These are phyloP conservation scores for Eucalyptus polybractea DNA, from an alignment of 345 rosid species.

Conservation along the genomic window DNA sequence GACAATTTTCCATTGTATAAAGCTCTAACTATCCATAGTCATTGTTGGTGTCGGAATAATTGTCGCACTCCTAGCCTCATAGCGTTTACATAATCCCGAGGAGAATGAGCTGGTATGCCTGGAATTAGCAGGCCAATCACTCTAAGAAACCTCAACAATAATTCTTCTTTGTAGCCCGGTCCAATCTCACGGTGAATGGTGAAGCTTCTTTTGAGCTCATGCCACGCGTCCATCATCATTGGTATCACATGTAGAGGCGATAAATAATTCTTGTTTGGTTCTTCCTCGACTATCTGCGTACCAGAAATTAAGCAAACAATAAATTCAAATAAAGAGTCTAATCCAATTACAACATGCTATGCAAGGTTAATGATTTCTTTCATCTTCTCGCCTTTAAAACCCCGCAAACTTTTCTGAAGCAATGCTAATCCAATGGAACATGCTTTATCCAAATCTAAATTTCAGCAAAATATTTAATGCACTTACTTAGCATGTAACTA, in stretches of 20 bases:
- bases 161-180: neutral
- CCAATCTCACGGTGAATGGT: neutral
- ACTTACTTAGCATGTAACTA: neutral
- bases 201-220: conserved; percentile 56
- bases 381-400: neutral
- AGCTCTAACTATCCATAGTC: neutral
- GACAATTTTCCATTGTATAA: neutral
- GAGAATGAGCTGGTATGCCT: neutral
- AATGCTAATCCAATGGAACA: neutral
- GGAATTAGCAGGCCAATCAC: neutral
- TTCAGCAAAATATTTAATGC: neutral
- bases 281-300: conserved; percentile 32
- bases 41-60: neutral
- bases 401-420: neutral
- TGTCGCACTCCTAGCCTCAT: neutral
- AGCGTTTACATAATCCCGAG: neutral
- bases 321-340: neutral
- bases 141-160: neutral
- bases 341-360: neutral
- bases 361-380: neutral
- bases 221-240: conserved; percentile 22
- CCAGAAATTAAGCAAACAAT: neutral
- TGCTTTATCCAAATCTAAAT: neutral
- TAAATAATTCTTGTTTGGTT: conserved; percentile 68
- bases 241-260: conserved; percentile 29